A percentile compares a stretch with the other conserved stretches of the same genome.
Conservation (phyloP, 345 rosid species). For the Schrenkiella parvula region DNA sequence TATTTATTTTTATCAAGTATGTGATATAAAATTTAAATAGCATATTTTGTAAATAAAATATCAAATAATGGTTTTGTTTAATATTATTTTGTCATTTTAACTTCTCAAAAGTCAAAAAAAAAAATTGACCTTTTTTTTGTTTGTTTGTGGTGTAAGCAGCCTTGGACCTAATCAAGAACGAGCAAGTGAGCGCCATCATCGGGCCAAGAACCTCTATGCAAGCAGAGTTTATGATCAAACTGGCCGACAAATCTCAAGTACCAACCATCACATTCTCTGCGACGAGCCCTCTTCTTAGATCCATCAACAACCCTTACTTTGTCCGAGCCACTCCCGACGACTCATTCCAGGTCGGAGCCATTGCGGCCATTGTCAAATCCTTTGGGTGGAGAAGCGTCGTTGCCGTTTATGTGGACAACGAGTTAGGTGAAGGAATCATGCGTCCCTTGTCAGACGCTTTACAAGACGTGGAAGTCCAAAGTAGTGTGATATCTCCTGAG, state of each 20-base stretch:
- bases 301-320: constrained; percentile 33
- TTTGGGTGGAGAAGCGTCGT: constrained; percentile 47
- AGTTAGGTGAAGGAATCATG: constrained; percentile 45
- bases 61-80: no score
- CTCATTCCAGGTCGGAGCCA: constrained; percentile 44
- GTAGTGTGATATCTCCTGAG: constrained; percentile 29
- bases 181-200: constrained; percentile 48
- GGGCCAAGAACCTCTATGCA: constrained; percentile 53
- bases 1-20: no score
- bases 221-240: constrained; percentile 33
- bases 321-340: constrained; percentile 41
- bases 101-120: no score
- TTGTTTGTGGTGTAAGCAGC: constrained; percentile 38
- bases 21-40: no score
- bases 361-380: constrained; percentile 31
- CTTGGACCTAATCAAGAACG: constrained; percentile 43
- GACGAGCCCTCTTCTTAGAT: constrained; percentile 35
- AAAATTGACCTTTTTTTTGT: no score
- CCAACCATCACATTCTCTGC: constrained; percentile 52
- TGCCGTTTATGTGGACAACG: constrained; percentile 36
- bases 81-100: no score
- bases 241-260: constrained; percentile 40
- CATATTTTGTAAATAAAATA: no score
- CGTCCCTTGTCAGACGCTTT: constrained; percentile 39
- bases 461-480: constrained; percentile 15